Percentiles rank a stretch among this genome's conserved stretches.
Evolutionary conservation across 2,329 filamentous ascomycete species (phyloP).

Genomic region (Didymosphaeria variabile): DNA sequence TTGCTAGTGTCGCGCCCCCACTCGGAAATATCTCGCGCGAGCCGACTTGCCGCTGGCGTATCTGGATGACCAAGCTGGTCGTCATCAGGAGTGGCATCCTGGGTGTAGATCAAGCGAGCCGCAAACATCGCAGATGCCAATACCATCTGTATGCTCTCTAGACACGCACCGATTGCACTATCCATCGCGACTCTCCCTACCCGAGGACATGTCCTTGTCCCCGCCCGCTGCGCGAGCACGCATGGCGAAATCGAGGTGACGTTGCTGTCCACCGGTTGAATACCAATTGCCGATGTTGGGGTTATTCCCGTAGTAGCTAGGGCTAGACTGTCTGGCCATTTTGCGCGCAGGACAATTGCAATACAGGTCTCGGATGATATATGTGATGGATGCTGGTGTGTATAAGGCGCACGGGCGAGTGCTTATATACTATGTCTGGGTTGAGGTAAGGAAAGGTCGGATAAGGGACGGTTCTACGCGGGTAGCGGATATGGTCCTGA

Average conservation of each 20-base stretch:
- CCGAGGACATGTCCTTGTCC: too few species aligned
- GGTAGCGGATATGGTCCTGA: not conserved
- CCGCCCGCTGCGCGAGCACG: not conserved
- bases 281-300: not conserved
- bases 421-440: not conserved
- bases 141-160: not conserved
- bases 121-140: not conserved
- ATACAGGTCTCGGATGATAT: not conserved
- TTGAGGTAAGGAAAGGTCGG: not conserved
- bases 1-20: conserved; percentile 2
- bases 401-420: not conserved
- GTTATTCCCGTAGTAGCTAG: not conserved
- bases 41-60: not conserved
- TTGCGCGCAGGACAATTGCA: not conserved
- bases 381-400: not conserved
- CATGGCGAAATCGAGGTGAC: not conserved
- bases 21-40: conserved; percentile 13
- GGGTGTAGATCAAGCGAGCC: not conserved
- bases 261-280: not conserved
- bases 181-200: not conserved
- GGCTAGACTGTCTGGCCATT: not conserved
- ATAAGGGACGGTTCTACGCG: not conserved
- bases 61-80: conserved; percentile 9
- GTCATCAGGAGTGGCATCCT: conserved; percentile 7
- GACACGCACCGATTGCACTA: not conserved